phyloP scores from a whole-genome alignment of 73 alveolate genomes.

The Halteria grandinella region DNA sequence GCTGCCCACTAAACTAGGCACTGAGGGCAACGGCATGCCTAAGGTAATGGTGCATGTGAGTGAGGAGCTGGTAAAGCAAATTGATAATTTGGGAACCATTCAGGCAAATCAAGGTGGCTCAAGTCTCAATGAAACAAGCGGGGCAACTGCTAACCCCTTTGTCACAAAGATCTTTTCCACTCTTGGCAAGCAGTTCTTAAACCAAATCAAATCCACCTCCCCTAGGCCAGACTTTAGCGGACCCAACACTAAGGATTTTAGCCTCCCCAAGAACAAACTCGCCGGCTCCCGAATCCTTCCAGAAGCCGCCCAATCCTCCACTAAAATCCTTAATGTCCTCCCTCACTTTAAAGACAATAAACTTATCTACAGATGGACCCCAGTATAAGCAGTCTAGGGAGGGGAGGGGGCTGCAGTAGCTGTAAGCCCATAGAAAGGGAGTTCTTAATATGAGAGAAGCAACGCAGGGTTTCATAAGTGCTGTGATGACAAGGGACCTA shows the following conservation, averaged over 20 bases:
- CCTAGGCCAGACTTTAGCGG: no score
- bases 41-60: no score
- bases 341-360: slow-evolving; percentile 24
- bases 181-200: no score
- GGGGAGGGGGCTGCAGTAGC: no score
- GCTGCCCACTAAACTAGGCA: slow-evolving; percentile 6
- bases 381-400: no score
- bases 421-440: no score
- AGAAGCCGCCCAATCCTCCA: slow-evolving; percentile 16
- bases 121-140: no score
- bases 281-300: slow-evolving; percentile 11
- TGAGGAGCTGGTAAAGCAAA: neutral
- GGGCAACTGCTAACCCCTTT: no score
- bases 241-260: no score
- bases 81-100: slow-evolving; percentile 20
- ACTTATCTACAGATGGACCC: slow-evolving; percentile 10
- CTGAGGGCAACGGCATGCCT: neutral
- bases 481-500: slow-evolving; percentile 49
- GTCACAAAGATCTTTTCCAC: no score
- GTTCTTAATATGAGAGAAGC: neutral
- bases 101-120: neutral
- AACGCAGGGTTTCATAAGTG: slow-evolving; percentile 7
- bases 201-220: no score
- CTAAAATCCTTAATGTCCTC: slow-evolving; percentile 6
- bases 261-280: slow-evolving; percentile 6